A percentile compares a stretch with the other conserved stretches of the same genome.
Conservation (phyloP, 2,329 filamentous ascomycete species). For the Apiospora kogelbergensis region DNA sequence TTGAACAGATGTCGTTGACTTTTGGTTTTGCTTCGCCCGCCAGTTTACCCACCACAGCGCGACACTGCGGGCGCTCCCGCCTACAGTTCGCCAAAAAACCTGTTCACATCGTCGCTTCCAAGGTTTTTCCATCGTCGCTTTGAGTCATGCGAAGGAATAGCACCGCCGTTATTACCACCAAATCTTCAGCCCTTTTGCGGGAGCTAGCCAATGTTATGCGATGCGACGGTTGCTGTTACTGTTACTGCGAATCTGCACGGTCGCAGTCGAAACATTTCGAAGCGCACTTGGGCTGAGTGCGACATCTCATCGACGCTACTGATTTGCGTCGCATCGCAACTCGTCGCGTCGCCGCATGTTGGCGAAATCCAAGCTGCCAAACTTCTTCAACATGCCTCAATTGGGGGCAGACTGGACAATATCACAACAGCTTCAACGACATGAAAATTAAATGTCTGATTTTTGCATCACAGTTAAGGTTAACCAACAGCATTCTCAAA, state of each 20-base stretch:
- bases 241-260: background rate
- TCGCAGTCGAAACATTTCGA: background rate
- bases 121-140: background rate
- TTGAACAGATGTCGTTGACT: background rate
- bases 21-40: background rate
- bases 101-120: background rate
- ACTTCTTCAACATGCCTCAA: background rate
- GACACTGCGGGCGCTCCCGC: background rate
- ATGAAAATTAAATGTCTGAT: too few species aligned
- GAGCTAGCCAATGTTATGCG: too few species aligned
- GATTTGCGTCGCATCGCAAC: background rate
- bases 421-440: too few species aligned
- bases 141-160: background rate
- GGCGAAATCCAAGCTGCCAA: background rate
- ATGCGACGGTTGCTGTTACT: too few species aligned
- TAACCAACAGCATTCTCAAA: too few species aligned
- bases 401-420: background rate
- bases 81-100: background rate
- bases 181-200: too few species aligned
- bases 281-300: background rate
- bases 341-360: background rate
- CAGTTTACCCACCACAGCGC: background rate
- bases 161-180: background rate
- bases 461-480: too few species aligned
- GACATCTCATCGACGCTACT: background rate